These are phyloP conservation scores for Trichothecium sympodiale DNA, from an alignment of 2,329 filamentous ascomycete genomes.

Conservation along the genomic window DNA sequence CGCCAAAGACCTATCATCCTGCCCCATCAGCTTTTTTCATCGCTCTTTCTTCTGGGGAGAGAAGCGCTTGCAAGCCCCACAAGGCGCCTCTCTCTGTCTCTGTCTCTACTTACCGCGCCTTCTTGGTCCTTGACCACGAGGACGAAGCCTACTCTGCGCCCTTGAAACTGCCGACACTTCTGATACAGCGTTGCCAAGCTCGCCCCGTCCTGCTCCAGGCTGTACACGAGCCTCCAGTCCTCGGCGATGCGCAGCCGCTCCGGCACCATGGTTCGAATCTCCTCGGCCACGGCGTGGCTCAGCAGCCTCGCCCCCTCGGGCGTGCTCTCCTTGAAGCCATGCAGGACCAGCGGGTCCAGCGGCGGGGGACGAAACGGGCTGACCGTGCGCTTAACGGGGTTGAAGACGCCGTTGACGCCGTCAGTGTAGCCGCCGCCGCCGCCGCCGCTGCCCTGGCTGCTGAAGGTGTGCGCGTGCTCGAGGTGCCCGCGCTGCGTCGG, in stretches of 20 bases:
- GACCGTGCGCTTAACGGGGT: conserved; percentile 39
- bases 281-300: conserved; percentile 67
- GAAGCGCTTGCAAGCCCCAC: neutral
- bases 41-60: neutral
- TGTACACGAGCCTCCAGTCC: conserved; percentile 79
- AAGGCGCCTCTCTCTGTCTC: neutral
- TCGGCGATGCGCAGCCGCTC: conserved; percentile 79
- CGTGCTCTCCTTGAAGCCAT: conserved; percentile 53
- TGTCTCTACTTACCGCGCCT: conserved; percentile 51
- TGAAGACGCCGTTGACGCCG: conserved; percentile 47
- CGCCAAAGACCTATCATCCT: conserved; percentile 78
- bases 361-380: conserved; percentile 84
- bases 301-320: conserved; percentile 53
- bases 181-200: conserved; percentile 80
- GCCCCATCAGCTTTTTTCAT: no score
- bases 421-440: conserved; percentile 15
- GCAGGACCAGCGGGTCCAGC: conserved; percentile 66
- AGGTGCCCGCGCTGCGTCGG: conserved; percentile 30
- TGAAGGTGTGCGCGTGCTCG: conserved; percentile 14
- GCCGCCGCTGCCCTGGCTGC: conserved; percentile 10
- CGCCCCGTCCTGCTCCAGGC: conserved; percentile 82
- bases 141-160: conserved; percentile 74
- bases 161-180: conserved; percentile 56
- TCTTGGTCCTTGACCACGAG: conserved; percentile 72
- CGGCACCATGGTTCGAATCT: conserved; percentile 82